Evolutionary conservation across 352 stramenopile species (phyloP).

Genomic region (Globisporangium splendens): DNA sequence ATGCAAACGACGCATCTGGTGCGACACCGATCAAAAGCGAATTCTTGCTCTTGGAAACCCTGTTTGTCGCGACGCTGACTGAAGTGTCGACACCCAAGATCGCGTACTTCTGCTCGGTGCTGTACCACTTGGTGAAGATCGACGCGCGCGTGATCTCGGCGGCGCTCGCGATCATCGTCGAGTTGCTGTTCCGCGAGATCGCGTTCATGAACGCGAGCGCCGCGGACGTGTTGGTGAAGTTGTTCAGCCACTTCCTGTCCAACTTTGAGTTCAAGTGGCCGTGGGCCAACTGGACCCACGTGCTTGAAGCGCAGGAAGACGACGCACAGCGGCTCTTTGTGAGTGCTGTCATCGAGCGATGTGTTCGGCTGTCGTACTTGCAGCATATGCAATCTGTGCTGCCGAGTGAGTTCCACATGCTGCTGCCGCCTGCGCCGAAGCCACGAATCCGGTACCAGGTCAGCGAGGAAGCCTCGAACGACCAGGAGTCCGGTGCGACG

Average conservation of each 20-base stretch:
- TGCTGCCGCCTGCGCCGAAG: constrained; percentile 69
- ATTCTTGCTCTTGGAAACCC: constrained; percentile 72
- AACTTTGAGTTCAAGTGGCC: constrained; percentile 89
- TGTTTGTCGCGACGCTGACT: constrained; percentile 57
- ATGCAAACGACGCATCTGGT: constrained; percentile 30
- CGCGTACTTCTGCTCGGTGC: constrained; percentile 63
- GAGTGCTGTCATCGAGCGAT: constrained; percentile 79
- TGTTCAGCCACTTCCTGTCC: constrained; percentile 84
- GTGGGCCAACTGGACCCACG: constrained; percentile 73
- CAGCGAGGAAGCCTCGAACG: constrained; percentile 9
- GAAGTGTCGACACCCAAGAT: constrained; percentile 44
- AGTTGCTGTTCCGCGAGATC: constrained; percentile 82
- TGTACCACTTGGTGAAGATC: constrained; percentile 78
- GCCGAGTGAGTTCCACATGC: constrained; percentile 68
- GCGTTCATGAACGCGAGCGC: constrained; percentile 61
- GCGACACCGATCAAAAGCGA: constrained; percentile 57
- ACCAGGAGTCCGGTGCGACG: constrained; percentile 22
- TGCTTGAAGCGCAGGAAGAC: constrained; percentile 75
- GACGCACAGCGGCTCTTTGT: constrained; percentile 83
- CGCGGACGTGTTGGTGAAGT: constrained; percentile 62
- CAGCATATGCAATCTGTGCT: constrained; percentile 82
- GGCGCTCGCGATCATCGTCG: constrained; percentile 76
- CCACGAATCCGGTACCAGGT: constrained; percentile 61
- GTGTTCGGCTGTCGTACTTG: constrained; percentile 79
- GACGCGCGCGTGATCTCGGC: constrained; percentile 62